Evolutionary conservation across 169 alveolate genomes (phyloP), one percentile per base, ranked within the genome.

Genomic region (Blepharisma undulans): DNA sequence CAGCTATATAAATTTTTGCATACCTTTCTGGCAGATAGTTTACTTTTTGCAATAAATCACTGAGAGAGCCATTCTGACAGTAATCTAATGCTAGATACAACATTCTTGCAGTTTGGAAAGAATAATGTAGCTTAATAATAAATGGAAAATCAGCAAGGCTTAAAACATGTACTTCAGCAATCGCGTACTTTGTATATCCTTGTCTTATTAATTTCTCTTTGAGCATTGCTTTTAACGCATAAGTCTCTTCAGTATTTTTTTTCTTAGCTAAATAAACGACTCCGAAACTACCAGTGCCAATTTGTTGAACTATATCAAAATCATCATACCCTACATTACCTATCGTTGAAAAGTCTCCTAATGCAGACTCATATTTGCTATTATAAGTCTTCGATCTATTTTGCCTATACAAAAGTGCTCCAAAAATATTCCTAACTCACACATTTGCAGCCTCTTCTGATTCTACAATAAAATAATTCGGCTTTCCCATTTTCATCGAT

Each of bases 191-290:
- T 25, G 66, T 72, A 71, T 93, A 88, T 34, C 93, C 93, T 61
- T 91, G 88, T 66, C 92, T 92, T 36, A 88, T 94, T 59, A 94
- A 84, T 72, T 76, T 84, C 22, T 87, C 88, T 78, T 96, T 96
- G 71, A 92, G 86, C 33, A 95, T 76, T 8, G 91, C 95, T 85
- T 96, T 96, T 96, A 96, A 93, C 21, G 98, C 98, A 87, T 93
- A 94, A 14, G 85, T 34, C 89, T 94, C 84, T n/a, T 90, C 85
- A 1, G 72, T 91, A 18, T 90, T 21, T 22, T 91, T 91, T 76
- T 91, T 87, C 36, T 18, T 84, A 7, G 88, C 96, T 76, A 91
- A 91, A 89, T 27, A 93, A 18, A 93, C 96, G 2, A 74, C 71
- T 16, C 96, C 96, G 77, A 60, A 93, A 6, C 93, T 88, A 2